These are phyloP conservation scores for Huntiella bhutanensis DNA, from an alignment of 2,329 filamentous ascomycete genomes.

Conservation along the genomic window DNA sequence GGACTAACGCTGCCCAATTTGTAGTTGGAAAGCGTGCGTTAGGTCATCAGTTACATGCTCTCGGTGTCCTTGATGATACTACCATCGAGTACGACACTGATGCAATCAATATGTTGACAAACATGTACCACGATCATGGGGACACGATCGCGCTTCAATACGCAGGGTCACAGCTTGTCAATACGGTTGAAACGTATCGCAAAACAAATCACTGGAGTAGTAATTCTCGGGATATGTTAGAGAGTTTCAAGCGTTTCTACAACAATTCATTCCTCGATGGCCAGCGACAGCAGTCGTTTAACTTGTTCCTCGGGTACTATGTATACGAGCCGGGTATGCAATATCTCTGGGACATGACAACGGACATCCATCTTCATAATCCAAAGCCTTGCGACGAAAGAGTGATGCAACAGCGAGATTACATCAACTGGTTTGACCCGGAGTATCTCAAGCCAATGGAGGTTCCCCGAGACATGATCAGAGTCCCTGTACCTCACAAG, in stretches of 20 bases:
- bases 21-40: constrained; percentile 90
- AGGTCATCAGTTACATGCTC: constrained; percentile 75
- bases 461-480: constrained; percentile 25
- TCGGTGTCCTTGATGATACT: constrained; percentile 67
- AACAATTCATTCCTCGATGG: constrained; percentile 96
- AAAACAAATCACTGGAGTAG: constrained; percentile 99
- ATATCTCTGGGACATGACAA: constrained; percentile 90
- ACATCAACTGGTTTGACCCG: constrained; percentile 79
- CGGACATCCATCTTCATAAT: constrained; percentile 93
- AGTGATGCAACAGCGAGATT: constrained; percentile 39
- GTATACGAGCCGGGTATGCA: constrained; percentile 72
- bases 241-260: constrained; percentile 97
- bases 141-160: constrained; percentile 97
- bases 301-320: constrained; percentile 92
- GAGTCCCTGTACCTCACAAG: neutral
- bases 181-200: constrained; percentile 97
- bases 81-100: constrained; percentile 86
- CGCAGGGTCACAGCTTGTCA: constrained; percentile 89
- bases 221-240: constrained; percentile 94
- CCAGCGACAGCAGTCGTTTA: constrained; percentile 96
- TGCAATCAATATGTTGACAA: constrained; percentile 85
- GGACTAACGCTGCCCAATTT: constrained; percentile 94
- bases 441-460: constrained; percentile 44
- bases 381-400: constrained; percentile 58
- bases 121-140: constrained; percentile 96